These are phyloP conservation scores for Inosperma sp. DNA, from an alignment of 768 basidiomycete genomes.

Conservation along the genomic window DNA sequence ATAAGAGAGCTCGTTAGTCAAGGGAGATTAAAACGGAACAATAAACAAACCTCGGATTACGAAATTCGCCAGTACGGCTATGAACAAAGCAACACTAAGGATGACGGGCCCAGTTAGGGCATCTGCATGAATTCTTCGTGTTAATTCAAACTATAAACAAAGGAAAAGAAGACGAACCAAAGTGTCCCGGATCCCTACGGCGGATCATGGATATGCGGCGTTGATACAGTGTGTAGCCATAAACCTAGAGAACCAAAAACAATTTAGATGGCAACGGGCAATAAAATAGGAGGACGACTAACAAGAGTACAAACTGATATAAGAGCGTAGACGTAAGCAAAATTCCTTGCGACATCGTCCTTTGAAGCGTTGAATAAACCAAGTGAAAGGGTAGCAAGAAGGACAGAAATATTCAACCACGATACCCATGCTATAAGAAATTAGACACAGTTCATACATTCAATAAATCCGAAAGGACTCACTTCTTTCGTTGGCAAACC, in stretches of 20 bases:
- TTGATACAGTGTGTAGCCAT: conserved; percentile 85
- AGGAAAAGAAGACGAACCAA: conserved; percentile 50
- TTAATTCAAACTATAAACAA: background rate
- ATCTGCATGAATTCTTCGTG: conserved; percentile 43
- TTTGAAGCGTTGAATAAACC: conserved; percentile 86
- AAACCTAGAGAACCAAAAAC: conserved; percentile 45
- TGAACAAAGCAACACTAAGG: conserved; percentile 78
- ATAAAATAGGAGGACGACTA: conserved; percentile 14
- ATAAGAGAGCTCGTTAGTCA: conserved; percentile 8
- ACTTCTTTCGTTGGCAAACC: conserved; percentile 97
- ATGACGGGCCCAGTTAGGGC: conserved; percentile 77
- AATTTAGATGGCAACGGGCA: background rate
- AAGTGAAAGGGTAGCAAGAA: conserved; percentile 79
- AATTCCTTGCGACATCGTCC: conserved; percentile 63
- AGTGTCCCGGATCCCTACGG: conserved; percentile 80
- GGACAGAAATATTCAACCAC: conserved; percentile 81
- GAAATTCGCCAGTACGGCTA: conserved; percentile 86
- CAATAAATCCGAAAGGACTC: conserved; percentile 22
- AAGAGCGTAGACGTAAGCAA: conserved; percentile 78
- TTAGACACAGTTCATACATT: background rate
- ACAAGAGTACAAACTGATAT: conserved; percentile 74
- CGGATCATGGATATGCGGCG: conserved; percentile 88
- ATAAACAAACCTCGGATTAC: conserved; percentile 65
- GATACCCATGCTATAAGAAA: conserved; percentile 73
- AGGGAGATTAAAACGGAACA: background rate